These are phyloP conservation scores for Vanrija pseudolonga DNA, from an alignment of 1,284 basidiomycete genomes.

Conservation along the genomic window DNA sequence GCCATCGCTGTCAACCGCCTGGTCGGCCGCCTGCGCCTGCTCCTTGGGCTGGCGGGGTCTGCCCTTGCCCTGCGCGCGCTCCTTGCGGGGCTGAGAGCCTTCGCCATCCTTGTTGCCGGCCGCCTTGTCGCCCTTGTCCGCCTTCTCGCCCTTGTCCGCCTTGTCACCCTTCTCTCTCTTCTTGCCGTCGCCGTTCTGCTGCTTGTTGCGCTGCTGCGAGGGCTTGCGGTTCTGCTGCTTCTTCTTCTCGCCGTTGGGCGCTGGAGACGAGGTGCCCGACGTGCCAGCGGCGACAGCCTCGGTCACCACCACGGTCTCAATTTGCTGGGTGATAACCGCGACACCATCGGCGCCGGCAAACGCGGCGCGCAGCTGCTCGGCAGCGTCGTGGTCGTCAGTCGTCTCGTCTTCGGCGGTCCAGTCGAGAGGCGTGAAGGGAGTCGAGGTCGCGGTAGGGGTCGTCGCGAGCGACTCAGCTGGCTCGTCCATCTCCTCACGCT, in stretches of 20 bases:
- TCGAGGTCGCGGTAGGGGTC: neutral
- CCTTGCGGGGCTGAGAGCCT: neutral
- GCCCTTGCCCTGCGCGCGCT: slow-evolving; percentile 4
- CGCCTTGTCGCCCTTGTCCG: neutral
- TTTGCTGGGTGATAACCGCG: neutral
- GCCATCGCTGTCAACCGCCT: slow-evolving; percentile 36
- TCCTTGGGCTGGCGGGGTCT: neutral
- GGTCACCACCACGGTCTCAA: neutral
- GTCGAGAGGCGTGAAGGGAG: slow-evolving; percentile 15
- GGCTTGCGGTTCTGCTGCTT: neutral
- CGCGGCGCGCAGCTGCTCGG: slow-evolving; percentile 8
- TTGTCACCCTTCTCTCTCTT: neutral
- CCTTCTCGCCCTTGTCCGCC: neutral
- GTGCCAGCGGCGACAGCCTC: neutral
- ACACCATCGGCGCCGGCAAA: slow-evolving; percentile 1
- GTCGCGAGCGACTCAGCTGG: slow-evolving; percentile 3
- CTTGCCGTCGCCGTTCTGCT: neutral
- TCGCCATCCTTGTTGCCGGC: neutral
- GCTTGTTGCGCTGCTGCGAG: slow-evolving; percentile 2
- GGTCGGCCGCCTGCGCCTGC: neutral
- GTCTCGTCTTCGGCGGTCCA: slow-evolving; percentile 29
- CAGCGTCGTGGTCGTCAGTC: slow-evolving; percentile 14
- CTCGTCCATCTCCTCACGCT: neutral
- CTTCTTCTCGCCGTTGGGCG: neutral
- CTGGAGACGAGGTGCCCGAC: neutral